Percentiles rank a stretch among this genome's conserved stretches.
Evolutionary conservation across 129 eudicot genomes (phyloP).

Genomic region (Centella asiatica): DNA sequence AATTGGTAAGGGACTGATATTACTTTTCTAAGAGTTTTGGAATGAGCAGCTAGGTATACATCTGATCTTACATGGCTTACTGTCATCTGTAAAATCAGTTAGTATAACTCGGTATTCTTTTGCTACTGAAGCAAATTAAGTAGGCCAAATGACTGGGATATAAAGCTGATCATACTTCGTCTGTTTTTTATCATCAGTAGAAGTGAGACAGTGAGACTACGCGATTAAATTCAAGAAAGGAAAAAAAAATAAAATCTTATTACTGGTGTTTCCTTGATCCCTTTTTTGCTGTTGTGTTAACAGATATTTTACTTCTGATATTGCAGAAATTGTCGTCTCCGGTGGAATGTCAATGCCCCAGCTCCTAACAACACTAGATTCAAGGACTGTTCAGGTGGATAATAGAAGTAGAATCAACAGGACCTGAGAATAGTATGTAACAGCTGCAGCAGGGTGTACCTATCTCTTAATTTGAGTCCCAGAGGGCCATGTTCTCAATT

Average conservation of each 20-base stretch:
- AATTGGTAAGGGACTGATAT: conserved; percentile 43
- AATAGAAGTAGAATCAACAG: conserved; percentile 48
- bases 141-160: too few relatives aligned
- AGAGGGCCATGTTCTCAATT: background rate
- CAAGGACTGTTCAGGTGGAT: conserved; percentile 33
- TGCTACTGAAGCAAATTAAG: too few relatives aligned
- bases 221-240: too few relatives aligned
- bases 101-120: too few relatives aligned
- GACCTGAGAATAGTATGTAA: conserved; percentile 19
- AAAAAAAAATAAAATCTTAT: too few relatives aligned
- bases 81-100: too few relatives aligned
- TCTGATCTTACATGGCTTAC: too few relatives aligned
- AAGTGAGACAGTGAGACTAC: too few relatives aligned
- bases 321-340: conserved; percentile 90
- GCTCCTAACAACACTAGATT: conserved; percentile 63
- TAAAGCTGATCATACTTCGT: too few relatives aligned
- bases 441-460: background rate
- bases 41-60: too few relatives aligned
- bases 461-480: background rate
- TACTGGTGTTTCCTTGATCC: background rate
- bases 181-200: too few relatives aligned
- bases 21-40: background rate
- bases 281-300: background rate
- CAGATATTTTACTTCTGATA: conserved; percentile 2
- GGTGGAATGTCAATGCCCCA: conserved; percentile 99